Percentiles rank a stretch among this genome's conserved stretches.
phyloP scores from a whole-genome alignment of 129 eudicot genomes.

The Kitagawia praeruptora region DNA sequence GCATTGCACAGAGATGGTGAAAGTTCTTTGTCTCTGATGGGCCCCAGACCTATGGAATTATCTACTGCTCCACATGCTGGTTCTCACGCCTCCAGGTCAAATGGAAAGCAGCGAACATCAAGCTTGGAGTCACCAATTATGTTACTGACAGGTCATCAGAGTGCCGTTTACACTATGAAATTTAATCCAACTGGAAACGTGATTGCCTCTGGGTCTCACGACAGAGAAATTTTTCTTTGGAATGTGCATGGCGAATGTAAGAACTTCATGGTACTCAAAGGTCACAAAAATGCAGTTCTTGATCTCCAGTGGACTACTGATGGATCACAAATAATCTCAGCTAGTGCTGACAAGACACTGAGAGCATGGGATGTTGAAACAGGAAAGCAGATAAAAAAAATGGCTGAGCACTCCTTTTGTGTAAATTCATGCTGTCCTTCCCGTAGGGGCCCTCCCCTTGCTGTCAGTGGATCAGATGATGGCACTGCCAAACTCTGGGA shows the following conservation, averaged over 20 bases:
- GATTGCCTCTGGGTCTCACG: constrained; percentile 87
- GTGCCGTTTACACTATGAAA: constrained; percentile 78
- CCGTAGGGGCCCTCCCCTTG: constrained; percentile 92
- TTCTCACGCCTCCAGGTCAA: constrained; percentile 39
- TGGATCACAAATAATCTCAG: constrained; percentile 76
- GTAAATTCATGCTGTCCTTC: constrained; percentile 94
- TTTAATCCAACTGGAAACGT: constrained; percentile 81
- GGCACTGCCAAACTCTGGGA: constrained; percentile 99
- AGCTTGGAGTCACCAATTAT: constrained; percentile 84
- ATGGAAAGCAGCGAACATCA: constrained; percentile 67
- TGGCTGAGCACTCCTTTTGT: constrained; percentile 78
- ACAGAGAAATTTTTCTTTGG: constrained; percentile 85
- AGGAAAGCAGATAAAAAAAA: constrained; percentile 81
- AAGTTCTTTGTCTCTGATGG: constrained; percentile 59
- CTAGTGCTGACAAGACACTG: constrained; percentile 86
- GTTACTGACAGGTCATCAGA: constrained; percentile 78
- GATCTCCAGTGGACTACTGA: constrained; percentile 88
- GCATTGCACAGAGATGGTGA: constrained; percentile 27
- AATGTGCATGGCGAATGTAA: constrained; percentile 80
- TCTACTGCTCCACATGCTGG: constrained; percentile 31
- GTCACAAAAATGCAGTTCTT: constrained; percentile 83
- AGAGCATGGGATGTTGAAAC: constrained; percentile 97
- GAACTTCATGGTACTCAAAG: constrained; percentile 82
- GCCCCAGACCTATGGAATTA: constrained; percentile 74
- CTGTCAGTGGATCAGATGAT: constrained; percentile 89